Evolutionary conservation across 768 basidiomycete species (phyloP).

Genomic region (Rhizopogon rudus): DNA sequence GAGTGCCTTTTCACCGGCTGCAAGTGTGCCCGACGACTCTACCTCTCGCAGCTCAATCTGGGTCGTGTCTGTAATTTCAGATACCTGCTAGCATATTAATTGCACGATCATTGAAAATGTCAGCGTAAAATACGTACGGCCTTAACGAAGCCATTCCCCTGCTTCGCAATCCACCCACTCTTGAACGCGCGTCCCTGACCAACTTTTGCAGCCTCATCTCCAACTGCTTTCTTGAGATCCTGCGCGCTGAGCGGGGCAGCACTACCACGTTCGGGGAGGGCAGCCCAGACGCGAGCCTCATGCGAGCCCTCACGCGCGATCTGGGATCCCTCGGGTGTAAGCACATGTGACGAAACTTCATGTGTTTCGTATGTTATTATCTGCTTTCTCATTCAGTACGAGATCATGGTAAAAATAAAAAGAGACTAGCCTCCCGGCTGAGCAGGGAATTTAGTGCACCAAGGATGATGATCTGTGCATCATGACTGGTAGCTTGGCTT

Average conservation of each 20-base stretch:
- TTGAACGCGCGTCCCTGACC: slow-evolving; percentile 97
- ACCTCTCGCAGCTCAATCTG: slow-evolving; percentile 72
- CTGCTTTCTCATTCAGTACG: slow-evolving; percentile 33
- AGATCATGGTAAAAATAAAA: background rate
- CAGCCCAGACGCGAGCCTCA: slow-evolving; percentile 92
- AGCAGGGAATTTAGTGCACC: slow-evolving; percentile 89
- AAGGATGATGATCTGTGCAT: slow-evolving; percentile 79
- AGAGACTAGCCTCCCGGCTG: slow-evolving; percentile 68
- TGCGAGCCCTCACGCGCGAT: slow-evolving; percentile 84
- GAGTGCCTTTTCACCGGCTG: slow-evolving; percentile 73
- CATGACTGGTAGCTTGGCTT: slow-evolving; percentile 54
- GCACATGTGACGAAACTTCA: slow-evolving; percentile 65
- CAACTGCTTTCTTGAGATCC: slow-evolving; percentile 70
- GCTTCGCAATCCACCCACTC: slow-evolving; percentile 93
- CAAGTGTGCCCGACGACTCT: slow-evolving; percentile 63
- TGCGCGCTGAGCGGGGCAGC: slow-evolving; percentile 60
- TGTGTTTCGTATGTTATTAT: slow-evolving; percentile 82
- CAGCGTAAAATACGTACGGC: slow-evolving; percentile 47
- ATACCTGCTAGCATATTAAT: slow-evolving; percentile 37
- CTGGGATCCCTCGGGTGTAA: slow-evolving; percentile 79
- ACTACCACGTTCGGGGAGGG: slow-evolving; percentile 65
- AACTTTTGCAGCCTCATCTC: slow-evolving; percentile 86
- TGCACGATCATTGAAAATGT: background rate
- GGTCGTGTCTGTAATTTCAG: slow-evolving; percentile 68
- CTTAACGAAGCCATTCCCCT: slow-evolving; percentile 83